Evolutionary conservation across 108 stramenopile genomes (phyloP), one percentile per base, ranked within the genome.

Genomic region (Nannochloropsis salina): DNA sequence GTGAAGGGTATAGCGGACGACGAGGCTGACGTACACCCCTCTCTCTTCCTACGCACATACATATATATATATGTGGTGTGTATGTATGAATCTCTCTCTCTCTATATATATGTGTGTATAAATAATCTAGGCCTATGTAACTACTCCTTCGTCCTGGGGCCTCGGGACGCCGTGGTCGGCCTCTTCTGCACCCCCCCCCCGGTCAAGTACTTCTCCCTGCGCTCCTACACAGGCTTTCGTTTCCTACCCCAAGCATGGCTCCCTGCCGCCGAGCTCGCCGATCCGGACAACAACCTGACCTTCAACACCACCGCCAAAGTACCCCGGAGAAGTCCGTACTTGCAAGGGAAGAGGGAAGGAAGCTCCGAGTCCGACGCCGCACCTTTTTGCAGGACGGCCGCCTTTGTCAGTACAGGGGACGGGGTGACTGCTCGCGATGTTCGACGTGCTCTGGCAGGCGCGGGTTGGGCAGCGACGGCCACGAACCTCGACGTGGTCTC

Each of bases 181-280:
- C 61, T 74, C 8, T 74, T 74, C 61, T 74, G 61, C 61, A 74
- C 61, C 15, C 61, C 61, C 61, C 61, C 61, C 15, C 61, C 61
- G 15, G 61, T 74, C 61, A 74, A 74, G 61, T 74, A 74, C 61
- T 74, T 74, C n/a, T 74, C 61, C 61, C 61, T 74, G 1, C 61
- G 61, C n/a, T 74, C 61, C 61, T 74, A 74, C 61, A 74, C 61
- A 0, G 61, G 61, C 61, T 74, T 74, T n/a, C 61, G 61, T 6
- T 74, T 74, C 61, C 61, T 1, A n/a, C 61, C 61, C 61, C 61
- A 74, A 3, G 61, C 61, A 15, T 74, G 61, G 61, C 61, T 74
- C 61, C 61, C 61, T 6, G 61, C 61, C 5, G 61, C 3, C 2
- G 61, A 74, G n/a, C 61, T 74, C 2, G 61, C 61, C 61, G 61